These are phyloP conservation scores for Phytophthora podocarpi DNA, from an alignment of 352 stramenopile species.

Conservation along the genomic window DNA sequence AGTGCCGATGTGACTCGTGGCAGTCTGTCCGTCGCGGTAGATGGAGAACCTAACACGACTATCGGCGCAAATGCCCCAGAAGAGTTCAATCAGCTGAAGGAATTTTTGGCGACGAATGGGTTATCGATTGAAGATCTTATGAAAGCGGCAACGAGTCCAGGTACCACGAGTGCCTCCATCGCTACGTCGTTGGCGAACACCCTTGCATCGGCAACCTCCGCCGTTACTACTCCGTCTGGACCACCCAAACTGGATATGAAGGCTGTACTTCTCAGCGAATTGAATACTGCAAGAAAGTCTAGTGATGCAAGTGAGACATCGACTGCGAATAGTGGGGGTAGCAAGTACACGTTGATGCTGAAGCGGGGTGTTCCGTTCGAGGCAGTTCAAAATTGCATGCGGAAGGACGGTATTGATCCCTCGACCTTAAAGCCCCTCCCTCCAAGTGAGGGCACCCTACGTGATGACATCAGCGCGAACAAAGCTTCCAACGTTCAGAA, in stretches of 20 bases:
- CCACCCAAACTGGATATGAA: constrained; percentile 21
- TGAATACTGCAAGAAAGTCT: constrained; percentile 16
- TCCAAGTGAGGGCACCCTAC: background rate
- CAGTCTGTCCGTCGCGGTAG: constrained; percentile 1
- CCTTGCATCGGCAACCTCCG: constrained; percentile 10
- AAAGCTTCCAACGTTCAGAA: background rate
- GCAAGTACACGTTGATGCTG: constrained; percentile 72
- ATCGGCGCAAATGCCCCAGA: constrained; percentile 9
- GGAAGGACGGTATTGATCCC: constrained; percentile 61
- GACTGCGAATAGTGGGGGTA: constrained; percentile 9
- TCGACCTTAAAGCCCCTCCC: constrained; percentile 33
- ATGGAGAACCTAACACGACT: constrained; percentile 9
- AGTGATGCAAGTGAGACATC: constrained; percentile 4
- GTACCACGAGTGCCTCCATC: constrained; percentile 31
- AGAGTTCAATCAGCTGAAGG: constrained; percentile 64
- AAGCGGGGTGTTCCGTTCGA: constrained; percentile 72
- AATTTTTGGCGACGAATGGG: constrained; percentile 60
- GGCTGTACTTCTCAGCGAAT: constrained; percentile 18
- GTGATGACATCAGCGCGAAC: background rate
- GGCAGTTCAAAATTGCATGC: constrained; percentile 78
- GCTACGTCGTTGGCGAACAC: constrained; percentile 13
- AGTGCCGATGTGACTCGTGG: background rate
- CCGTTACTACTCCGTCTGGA: background rate
- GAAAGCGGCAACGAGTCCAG: constrained; percentile 59
- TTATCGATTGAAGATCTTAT: constrained; percentile 80